Percentiles rank a stretch among this genome's conserved stretches.
These are phyloP conservation scores for Starmerella davenportii DNA, from an alignment of 805 yeast genomes.

Conservation along the genomic window DNA sequence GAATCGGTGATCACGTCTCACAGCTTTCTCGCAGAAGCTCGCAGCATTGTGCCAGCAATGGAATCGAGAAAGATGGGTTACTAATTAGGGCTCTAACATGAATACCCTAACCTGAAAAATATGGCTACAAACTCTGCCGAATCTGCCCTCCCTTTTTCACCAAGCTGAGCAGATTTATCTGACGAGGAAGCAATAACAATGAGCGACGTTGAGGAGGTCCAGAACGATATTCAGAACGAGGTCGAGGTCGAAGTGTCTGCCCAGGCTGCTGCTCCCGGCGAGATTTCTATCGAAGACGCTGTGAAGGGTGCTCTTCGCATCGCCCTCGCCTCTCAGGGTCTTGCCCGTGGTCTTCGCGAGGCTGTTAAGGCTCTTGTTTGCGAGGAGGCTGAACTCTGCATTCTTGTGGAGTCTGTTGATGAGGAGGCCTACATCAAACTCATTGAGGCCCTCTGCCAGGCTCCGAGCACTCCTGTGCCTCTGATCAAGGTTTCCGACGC, in stretches of 20 bases:
- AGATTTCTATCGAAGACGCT: conserved; percentile 95
- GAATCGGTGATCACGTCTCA: too few relatives aligned
- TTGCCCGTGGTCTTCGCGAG: conserved; percentile 99
- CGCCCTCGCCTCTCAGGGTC: conserved; percentile 91
- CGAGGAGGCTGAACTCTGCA: conserved; percentile 96
- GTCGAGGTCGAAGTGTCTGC: conserved; percentile 54
- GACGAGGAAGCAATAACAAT: conserved; percentile 21
- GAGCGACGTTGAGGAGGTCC: conserved; percentile 92
- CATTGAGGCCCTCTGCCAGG: conserved; percentile 98
- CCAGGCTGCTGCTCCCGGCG: conserved; percentile 68
- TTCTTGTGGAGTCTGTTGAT: conserved; percentile 94
- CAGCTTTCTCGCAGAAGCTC: too few relatives aligned
- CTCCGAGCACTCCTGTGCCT: conserved; percentile 90
- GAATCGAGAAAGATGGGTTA: too few relatives aligned
- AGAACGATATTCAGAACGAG: conserved; percentile 37
- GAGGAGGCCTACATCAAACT: conserved; percentile 92
- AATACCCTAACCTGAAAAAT: background rate
- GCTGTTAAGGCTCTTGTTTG: conserved; percentile 96
- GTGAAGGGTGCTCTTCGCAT: conserved; percentile 95
- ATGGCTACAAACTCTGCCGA: too few relatives aligned
- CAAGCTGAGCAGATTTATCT: conserved; percentile 20
- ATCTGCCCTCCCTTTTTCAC: background rate
- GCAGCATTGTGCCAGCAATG: too few relatives aligned
- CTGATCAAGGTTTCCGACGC: conserved; percentile 98
- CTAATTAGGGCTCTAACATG: background rate